phyloP scores from a whole-genome alignment of 192 early-diverging fungal genomes.

The Anaeromyces robustus region DNA sequence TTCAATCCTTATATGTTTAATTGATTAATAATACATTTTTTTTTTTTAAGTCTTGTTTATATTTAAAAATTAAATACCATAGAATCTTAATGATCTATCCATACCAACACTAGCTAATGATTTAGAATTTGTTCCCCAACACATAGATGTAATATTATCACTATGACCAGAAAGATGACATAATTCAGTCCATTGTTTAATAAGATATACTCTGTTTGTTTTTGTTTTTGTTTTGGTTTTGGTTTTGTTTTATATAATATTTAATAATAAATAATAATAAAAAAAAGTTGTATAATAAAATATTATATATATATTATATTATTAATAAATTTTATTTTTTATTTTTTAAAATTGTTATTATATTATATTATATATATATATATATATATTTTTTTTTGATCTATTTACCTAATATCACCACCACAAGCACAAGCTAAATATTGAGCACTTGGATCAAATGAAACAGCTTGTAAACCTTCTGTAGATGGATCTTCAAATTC shows the following conservation, averaged over 20 bases:
- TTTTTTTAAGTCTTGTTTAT: too few relatives aligned
- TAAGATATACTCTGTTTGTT: constrained; percentile 34
- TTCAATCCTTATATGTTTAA: too few relatives aligned
- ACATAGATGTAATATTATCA: constrained; percentile 31
- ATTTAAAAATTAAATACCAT: constrained; percentile 8
- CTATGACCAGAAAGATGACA: constrained; percentile 26
- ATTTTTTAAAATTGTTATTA: too few relatives aligned
- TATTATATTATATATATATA: too few relatives aligned
- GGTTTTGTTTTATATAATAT: too few relatives aligned
- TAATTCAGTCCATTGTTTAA: constrained; percentile 47
- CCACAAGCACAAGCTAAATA: constrained; percentile 61
- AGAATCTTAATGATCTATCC: constrained; percentile 42
- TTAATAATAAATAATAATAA: too few relatives aligned
- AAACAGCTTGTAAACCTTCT: constrained; percentile 34
- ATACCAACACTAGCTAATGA: constrained; percentile 27
- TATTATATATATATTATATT: too few relatives aligned
- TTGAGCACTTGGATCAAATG: constrained; percentile 71
- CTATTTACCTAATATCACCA: constrained; percentile 14
- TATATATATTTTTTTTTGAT: too few relatives aligned
- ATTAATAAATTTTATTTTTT: too few relatives aligned
- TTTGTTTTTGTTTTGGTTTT: too few relatives aligned
- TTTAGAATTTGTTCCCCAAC: constrained; percentile 39
- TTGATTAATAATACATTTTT: too few relatives aligned
- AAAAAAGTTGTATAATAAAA: too few relatives aligned
- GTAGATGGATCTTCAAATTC: constrained; percentile 26